Conservation (phyloP, 2,329 filamentous ascomycete species). For the Neonectria coccinea region DNA sequence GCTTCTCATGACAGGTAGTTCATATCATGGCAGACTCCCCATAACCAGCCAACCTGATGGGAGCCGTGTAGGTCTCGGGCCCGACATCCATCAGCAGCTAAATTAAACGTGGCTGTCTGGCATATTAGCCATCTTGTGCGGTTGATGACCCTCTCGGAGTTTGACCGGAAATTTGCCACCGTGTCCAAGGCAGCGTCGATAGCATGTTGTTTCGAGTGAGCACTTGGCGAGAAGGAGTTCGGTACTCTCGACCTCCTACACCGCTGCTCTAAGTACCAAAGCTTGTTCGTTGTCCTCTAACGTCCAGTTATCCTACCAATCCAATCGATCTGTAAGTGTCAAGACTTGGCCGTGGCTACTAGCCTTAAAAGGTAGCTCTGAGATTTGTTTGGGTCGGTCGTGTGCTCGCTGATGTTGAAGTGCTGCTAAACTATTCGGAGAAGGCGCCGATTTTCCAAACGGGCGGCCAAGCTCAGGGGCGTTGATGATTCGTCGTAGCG, state of each 20-base stretch:
- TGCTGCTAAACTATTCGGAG: neutral
- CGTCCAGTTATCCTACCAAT: conserved; percentile 35
- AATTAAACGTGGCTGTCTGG: no score
- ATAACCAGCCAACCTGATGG: no score
- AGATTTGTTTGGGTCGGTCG: neutral
- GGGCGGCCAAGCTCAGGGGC: neutral
- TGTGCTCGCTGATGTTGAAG: neutral
- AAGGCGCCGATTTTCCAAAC: neutral
- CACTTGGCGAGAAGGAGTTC: conserved; percentile 20
- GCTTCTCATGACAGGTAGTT: no score
- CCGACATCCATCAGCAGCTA: no score
- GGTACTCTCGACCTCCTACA: conserved; percentile 32
- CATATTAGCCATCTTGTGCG: no score
- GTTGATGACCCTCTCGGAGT: no score
- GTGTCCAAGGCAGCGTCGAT: neutral
- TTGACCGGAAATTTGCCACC: no score
- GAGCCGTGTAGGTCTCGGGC: no score
- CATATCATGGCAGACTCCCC: no score
- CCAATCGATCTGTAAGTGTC: conserved; percentile 32
- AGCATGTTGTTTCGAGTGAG: conserved; percentile 11
- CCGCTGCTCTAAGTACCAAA: conserved; percentile 17
- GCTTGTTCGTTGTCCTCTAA: conserved; percentile 21
- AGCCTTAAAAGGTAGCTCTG: conserved; percentile 25
- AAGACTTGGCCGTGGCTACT: conserved; percentile 29
- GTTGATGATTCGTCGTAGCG: neutral